These are phyloP conservation scores for Zygosaccharomyces siamensis DNA, from an alignment of 805 yeast genomes.

Conservation along the genomic window DNA sequence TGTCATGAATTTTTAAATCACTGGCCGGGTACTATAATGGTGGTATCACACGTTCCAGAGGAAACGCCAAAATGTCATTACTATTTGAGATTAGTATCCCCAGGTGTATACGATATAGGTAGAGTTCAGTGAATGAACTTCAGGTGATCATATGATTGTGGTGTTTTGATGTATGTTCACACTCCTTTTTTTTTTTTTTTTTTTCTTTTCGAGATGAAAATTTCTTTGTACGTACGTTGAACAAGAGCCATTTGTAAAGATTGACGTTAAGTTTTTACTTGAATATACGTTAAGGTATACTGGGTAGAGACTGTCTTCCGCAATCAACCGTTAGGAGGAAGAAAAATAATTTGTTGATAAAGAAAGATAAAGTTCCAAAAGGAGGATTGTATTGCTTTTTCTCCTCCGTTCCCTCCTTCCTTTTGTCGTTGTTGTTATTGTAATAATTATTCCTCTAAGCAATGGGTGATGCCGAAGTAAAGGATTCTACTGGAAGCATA, in stretches of 20 bases:
- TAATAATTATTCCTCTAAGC: neutral
- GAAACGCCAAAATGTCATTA: slow-evolving; percentile 74
- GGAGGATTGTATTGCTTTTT: neutral
- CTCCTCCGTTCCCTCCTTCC: neutral
- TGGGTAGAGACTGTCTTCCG: neutral
- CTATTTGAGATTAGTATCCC: slow-evolving; percentile 32
- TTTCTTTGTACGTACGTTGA: slow-evolving; percentile 2
- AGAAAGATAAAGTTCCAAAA: neutral
- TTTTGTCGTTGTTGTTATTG: neutral
- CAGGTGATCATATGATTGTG: neutral
- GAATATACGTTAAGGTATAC: neutral
- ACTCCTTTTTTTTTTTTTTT: slow-evolving; percentile 2
- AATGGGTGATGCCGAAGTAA: slow-evolving; percentile 1
- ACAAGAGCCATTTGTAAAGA: slow-evolving; percentile 1
- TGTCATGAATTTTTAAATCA: slow-evolving; percentile 49
- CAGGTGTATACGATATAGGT: slow-evolving; percentile 37
- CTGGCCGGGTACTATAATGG: slow-evolving; percentile 67
- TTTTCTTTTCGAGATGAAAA: slow-evolving; percentile 1
- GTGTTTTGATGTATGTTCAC: neutral
- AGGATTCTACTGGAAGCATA: slow-evolving; percentile 1
- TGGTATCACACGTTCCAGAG: slow-evolving; percentile 73
- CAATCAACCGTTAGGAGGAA: neutral
- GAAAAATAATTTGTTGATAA: neutral
- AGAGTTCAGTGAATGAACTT: slow-evolving; percentile 2
- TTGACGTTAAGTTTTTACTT: neutral